A percentile compares a stretch with the other conserved stretches of the same genome.
Conservation (phyloP, 1,284 basidiomycete species). For the Mycena sp. region DNA sequence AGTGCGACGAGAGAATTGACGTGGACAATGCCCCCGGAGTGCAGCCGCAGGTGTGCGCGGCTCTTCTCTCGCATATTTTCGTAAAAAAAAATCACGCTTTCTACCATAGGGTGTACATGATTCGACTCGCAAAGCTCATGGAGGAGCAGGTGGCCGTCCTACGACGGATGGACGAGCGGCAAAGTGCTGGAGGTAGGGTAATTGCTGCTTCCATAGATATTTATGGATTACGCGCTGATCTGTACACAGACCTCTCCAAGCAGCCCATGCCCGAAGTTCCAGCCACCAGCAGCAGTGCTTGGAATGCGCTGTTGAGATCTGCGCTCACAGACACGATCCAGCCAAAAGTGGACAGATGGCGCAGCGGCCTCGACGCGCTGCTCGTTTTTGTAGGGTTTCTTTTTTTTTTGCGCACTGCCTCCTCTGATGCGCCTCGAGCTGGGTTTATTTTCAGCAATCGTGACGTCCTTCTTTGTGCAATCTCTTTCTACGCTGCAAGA, state of each 20-base stretch:
- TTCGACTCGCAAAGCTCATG: constrained; percentile 15
- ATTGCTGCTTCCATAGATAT: too few relatives aligned
- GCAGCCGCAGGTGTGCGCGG: too few relatives aligned
- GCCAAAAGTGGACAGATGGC: constrained; percentile 13
- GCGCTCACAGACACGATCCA: constrained; percentile 10
- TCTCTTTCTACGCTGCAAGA: neutral
- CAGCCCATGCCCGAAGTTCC: constrained; percentile 19
- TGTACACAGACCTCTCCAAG: neutral
- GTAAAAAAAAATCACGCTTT: too few relatives aligned
- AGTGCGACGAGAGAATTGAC: too few relatives aligned
- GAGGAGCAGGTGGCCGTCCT: constrained; percentile 25
- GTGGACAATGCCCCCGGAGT: too few relatives aligned
- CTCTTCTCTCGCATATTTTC: too few relatives aligned
- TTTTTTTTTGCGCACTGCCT: too few relatives aligned
- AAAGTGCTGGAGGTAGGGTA: constrained; percentile 18
- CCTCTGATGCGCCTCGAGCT: too few relatives aligned
- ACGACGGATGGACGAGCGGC: constrained; percentile 22
- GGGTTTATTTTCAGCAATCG: constrained; percentile 18
- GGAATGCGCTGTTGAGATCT: constrained; percentile 13
- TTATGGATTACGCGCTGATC: too few relatives aligned
- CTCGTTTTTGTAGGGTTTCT: constrained; percentile 20
- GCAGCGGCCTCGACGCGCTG: constrained; percentile 13
- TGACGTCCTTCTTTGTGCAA: constrained; percentile 12
- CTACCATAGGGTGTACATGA: too few relatives aligned
- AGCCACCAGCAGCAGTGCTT: constrained; percentile 9